Base-by-base conservation (phyloP, 108 stramenopile species). In the Nitzschia palea region DNA sequence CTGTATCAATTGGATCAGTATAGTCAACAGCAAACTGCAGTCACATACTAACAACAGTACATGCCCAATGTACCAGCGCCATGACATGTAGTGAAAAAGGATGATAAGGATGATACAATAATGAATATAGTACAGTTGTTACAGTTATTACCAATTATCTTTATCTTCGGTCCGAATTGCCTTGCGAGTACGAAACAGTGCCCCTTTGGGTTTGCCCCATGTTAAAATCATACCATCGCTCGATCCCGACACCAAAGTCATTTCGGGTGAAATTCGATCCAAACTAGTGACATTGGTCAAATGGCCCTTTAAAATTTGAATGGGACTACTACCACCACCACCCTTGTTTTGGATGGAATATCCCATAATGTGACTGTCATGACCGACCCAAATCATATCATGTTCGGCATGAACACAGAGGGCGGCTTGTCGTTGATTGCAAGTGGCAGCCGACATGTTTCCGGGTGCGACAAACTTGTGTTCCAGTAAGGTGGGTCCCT, bases 181-280 rank as follows among this genome's bases (percentile, higher is more conserved):
- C 5, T 15, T 15, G 3, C 34, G 28, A 6, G 10, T 17, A 25
- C 12, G 27, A 12, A 56, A 29, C 2, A 36, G n/a, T 4, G 30
- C 23, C 0, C 8, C 36, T 42, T 50, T 44, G 4, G 31, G 57
- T 65, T 61, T 65, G 14, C 86, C 90, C 90, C 90, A 92, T 4
- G 61, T 77, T 25, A 93, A 61, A 62, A 93, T 84, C 79, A 90
- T 86, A 3, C 91, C 91, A 72, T 93, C 91, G 26, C 62, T 71
- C 12, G 81, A 85, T 50, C 83, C 85, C 33, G 87, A 80, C 17
- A 90, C 58, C 31, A 93, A 32, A 20, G 65, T 61, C 17, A 61
- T 58, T 28, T 71, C 58, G 30, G 53, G 63, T 20, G 62, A 57
- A n/a, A 60, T 65, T 23, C 55, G 44, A 37, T 59, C 73, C 28